Percentiles rank a stretch among this genome's conserved stretches.
Evolutionary conservation across 441 rosid genomes (phyloP).

Genomic region (Euphorbia celastroides): DNA sequence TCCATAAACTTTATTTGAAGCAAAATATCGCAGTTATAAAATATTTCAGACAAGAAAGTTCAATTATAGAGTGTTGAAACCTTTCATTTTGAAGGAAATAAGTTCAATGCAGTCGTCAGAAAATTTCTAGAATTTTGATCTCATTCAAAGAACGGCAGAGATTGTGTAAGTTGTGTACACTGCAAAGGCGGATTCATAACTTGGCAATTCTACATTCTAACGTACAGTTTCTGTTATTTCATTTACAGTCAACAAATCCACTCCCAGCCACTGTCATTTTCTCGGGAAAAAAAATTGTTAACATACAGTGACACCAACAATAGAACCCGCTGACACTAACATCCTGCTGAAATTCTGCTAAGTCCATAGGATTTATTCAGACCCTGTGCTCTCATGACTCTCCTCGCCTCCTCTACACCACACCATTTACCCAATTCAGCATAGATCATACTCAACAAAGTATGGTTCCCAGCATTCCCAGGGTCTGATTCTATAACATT

Average conservation of each 20-base stretch:
- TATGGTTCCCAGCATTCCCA: conserved; percentile 41
- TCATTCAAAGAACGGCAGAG: too few relatives aligned
- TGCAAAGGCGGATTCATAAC: neutral
- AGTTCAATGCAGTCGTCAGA: too few relatives aligned
- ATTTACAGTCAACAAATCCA: neutral
- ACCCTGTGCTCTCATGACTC: conserved; percentile 29
- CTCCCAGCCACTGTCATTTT: neutral
- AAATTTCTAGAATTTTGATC: too few relatives aligned
- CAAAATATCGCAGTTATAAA: too few relatives aligned
- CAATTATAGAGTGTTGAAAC: too few relatives aligned
- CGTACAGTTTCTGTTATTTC: neutral
- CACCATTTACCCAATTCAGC: conserved; percentile 37
- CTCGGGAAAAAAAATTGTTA: too few relatives aligned
- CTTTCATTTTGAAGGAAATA: too few relatives aligned
- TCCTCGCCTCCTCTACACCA: conserved; percentile 45
- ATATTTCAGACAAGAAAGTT: too few relatives aligned
- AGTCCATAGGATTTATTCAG: conserved; percentile 37
- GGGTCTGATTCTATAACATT: conserved; percentile 39
- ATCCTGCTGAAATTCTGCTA: conserved; percentile 32
- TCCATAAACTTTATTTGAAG: too few relatives aligned
- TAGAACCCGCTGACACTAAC: neutral
- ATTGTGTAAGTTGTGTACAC: too few relatives aligned
- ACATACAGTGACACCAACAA: neutral
- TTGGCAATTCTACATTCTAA: neutral
- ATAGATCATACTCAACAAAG: conserved; percentile 35